phyloP scores from a whole-genome alignment of 257 asterid genomes.

The Fraxinus anomala region DNA sequence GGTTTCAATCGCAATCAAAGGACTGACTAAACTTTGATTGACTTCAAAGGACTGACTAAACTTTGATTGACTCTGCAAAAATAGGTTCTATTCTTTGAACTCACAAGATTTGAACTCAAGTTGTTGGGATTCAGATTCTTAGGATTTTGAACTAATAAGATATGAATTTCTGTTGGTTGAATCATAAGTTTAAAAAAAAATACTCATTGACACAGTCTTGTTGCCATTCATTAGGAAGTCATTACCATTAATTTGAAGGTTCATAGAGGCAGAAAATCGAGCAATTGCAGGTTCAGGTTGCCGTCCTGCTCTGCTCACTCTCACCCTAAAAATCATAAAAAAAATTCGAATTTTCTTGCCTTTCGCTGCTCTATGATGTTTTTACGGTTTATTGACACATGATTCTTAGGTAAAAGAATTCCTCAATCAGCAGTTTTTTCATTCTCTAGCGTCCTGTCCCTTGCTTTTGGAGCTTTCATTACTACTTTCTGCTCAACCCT shows the following conservation, averaged over 20 bases:
- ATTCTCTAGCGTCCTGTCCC: no score
- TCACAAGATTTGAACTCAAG: not conserved
- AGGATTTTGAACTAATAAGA: not conserved
- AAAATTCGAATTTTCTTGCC: no score
- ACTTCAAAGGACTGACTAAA: not conserved
- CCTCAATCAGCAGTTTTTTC: no score
- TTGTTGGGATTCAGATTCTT: not conserved
- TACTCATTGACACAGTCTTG: not conserved
- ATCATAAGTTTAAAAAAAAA: not conserved
- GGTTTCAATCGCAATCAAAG: constrained; percentile 9
- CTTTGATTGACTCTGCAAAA: not conserved
- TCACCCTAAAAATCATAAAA: no score
- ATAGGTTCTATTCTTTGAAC: constrained; percentile 8
- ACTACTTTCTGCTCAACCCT: no score
- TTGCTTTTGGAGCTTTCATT: no score
- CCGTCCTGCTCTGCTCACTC: not conserved
- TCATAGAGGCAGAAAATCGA: not conserved
- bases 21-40: not conserved
- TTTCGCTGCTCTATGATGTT: no score
- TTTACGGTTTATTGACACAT: no score
- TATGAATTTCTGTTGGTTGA: not conserved
- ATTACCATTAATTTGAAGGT: no score
- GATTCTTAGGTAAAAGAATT: no score
- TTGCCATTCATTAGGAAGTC: not conserved
- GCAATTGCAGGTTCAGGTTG: not conserved